phyloP scores from a whole-genome alignment of 2,329 filamentous ascomycete species.

The Hirsutella minnesotensis region DNA sequence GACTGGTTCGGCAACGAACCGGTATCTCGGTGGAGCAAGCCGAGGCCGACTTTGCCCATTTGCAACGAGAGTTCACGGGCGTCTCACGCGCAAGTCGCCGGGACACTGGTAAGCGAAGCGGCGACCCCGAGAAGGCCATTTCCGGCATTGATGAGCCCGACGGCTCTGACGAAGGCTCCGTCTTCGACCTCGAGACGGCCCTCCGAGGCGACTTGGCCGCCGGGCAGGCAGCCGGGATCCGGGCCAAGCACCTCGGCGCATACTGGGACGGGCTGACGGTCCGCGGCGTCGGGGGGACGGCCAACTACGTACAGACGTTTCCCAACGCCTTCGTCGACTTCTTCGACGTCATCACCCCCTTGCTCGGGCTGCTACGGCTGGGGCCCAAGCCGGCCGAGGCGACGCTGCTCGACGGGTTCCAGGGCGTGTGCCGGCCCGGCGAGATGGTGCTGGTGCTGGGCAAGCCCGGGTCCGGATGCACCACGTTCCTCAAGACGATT shows the following conservation, averaged over 20 bases:
- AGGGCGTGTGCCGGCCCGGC: constrained; percentile 60
- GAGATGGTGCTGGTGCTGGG: constrained; percentile 85
- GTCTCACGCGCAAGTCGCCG: constrained; percentile 39
- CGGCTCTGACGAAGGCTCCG: constrained; percentile 29
- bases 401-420: constrained; percentile 62
- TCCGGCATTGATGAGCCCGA: constrained; percentile 19
- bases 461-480: constrained; percentile 61
- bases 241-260: constrained; percentile 67
- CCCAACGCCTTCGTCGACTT: constrained; percentile 67
- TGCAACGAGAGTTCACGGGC: constrained; percentile 49
- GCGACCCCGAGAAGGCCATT: constrained; percentile 47
- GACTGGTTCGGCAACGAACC: background rate
- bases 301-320: constrained; percentile 64
- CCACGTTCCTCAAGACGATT: constrained; percentile 57
- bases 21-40: constrained; percentile 56
- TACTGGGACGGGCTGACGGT: constrained; percentile 71
- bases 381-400: constrained; percentile 59
- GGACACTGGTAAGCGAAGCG: constrained; percentile 10
- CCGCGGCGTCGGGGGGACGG: constrained; percentile 59
- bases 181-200: constrained; percentile 66
- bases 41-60: constrained; percentile 57
- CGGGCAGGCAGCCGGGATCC: constrained; percentile 67
- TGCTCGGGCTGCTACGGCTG: constrained; percentile 50
- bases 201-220: constrained; percentile 61
- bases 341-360: constrained; percentile 59